Evolutionary conservation across 139 green algal species (phyloP), one percentile per base, ranked within the genome.

Genomic region (Chlamydomonas sphaeroides): DNA sequence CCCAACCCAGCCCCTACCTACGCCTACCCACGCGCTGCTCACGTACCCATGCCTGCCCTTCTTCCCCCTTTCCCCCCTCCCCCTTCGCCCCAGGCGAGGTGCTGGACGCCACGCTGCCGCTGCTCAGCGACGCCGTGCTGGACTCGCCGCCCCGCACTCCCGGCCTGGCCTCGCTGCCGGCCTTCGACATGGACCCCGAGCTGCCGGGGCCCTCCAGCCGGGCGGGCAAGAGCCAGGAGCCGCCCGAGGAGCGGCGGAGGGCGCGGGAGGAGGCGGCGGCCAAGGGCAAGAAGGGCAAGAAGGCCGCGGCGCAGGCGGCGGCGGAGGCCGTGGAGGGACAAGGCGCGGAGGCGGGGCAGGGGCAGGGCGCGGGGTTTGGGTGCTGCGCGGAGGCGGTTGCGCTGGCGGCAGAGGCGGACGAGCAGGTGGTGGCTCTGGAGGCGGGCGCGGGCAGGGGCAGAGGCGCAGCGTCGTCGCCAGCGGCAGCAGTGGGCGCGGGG

Each of bases 51-150:
- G 20, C 56, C 15, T 62, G 18, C 15, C 3, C 18, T 68, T 26
- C 63, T 33, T 5, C 7, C 11, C 5, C 51, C 51, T 51, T 33
- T 48, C 73, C 25, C n/a, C 15, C 18, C 30, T 30, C 30, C 26
- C 33, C 41, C 59, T 17, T 4, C 23, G 20, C 30, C 38, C 28
- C 80, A 69, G 74, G 56, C 36, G 73, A 84, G 57, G 75, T 90
- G 33, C 78, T 90, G 45, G 83, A 83, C 74, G 30, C 36, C 5
- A 79, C 87, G 33, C 73, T 90, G 66, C 78, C 84, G 65, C 49
- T 80, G 38, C 35, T 90, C 6, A 42, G 74, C 14, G 65, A 84
- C 28, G 39, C 79, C 5, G 83, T 85, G 7, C 71, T 90, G 57
- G 87, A 90, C 42, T 72, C 71, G 2, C 77, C 77, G 17, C 87